Conservation (phyloP, 495 filamentous ascomycete genomes). For the Podospora pseudocomata region DNA sequence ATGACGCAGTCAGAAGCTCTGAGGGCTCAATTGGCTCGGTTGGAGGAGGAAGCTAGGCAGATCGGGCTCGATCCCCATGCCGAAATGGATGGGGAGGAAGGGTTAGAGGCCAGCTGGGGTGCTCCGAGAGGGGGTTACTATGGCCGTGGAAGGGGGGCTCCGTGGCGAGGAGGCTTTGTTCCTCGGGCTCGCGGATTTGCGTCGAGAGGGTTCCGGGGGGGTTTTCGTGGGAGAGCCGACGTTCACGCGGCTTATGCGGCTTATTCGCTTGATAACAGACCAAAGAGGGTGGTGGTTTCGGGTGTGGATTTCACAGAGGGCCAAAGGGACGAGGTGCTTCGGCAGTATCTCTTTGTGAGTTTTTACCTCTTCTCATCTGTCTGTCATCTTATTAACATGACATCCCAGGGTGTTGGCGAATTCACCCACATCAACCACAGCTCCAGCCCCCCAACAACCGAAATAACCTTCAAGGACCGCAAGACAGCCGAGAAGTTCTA, state of each 20-base stretch:
- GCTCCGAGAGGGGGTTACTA: constrained; percentile 35
- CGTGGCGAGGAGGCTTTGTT: constrained; percentile 7
- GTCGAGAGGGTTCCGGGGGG: constrained; percentile 44
- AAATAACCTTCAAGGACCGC: constrained; percentile 81
- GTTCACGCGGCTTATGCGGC: constrained; percentile 55
- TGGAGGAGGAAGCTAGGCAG: constrained; percentile 80
- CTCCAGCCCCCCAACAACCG: constrained; percentile 56
- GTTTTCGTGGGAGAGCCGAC: constrained; percentile 57
- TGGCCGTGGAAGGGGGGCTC: constrained; percentile 21
- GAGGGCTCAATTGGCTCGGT: constrained; percentile 70
- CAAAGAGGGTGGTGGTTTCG: constrained; percentile 69
- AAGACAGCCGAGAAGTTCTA: constrained; percentile 86
- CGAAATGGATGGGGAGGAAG: constrained; percentile 39
- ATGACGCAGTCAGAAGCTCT: constrained; percentile 52
- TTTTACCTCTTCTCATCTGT: background rate
- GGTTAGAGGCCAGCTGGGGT: constrained; percentile 34
- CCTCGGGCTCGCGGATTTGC: constrained; percentile 41
- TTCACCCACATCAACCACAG: constrained; percentile 64
- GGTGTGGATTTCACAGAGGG: constrained; percentile 62
- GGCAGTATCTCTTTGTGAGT: constrained; percentile 82
- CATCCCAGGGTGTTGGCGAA: constrained; percentile 69
- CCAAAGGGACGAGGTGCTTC: constrained; percentile 76
- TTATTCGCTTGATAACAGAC: constrained; percentile 82
- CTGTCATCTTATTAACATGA: constrained; percentile 15
- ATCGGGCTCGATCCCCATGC: constrained; percentile 66